A percentile compares a stretch with the other conserved stretches of the same genome.
These are phyloP conservation scores for Apiospora rasikravindrae DNA, from an alignment of 2,329 filamentous ascomycete genomes.

Conservation along the genomic window DNA sequence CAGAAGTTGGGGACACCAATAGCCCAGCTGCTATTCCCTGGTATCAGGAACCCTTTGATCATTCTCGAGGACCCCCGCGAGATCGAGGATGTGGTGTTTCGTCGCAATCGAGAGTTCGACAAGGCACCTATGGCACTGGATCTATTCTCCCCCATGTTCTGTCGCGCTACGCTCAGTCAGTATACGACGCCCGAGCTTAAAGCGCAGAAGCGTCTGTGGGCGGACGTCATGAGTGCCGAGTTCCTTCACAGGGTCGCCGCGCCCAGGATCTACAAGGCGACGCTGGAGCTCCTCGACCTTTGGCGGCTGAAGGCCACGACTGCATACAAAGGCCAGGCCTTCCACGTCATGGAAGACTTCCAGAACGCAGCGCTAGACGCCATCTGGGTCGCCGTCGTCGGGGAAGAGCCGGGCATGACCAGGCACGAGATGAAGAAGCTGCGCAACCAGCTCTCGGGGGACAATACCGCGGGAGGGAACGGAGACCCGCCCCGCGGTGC, in stretches of 20 bases:
- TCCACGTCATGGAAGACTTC: no score
- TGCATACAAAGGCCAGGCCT: neutral
- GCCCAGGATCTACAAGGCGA: neutral
- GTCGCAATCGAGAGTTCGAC: conserved; percentile 28
- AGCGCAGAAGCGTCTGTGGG: conserved; percentile 26
- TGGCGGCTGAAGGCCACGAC: neutral
- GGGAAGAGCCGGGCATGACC: no score
- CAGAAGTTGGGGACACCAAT: neutral
- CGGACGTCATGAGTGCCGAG: conserved; percentile 29
- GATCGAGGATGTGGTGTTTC: conserved; percentile 23
- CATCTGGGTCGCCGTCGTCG: no score
- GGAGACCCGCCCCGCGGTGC: no score
- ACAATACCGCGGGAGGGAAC: no score
- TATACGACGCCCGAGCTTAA: conserved; percentile 23
- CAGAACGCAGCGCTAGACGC: no score
- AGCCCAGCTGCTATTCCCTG: neutral
- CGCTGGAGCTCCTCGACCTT: neutral
- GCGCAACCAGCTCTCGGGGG: no score
- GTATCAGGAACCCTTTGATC: neutral
- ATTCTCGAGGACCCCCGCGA: conserved; percentile 25
- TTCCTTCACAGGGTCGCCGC: conserved; percentile 26
- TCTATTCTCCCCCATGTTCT: neutral
- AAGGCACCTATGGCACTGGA: neutral
- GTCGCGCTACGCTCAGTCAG: conserved; percentile 23
- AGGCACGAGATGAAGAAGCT: no score